These are phyloP conservation scores for Gossypium sturtianum DNA, from an alignment of 345 rosid species.

Conservation along the genomic window DNA sequence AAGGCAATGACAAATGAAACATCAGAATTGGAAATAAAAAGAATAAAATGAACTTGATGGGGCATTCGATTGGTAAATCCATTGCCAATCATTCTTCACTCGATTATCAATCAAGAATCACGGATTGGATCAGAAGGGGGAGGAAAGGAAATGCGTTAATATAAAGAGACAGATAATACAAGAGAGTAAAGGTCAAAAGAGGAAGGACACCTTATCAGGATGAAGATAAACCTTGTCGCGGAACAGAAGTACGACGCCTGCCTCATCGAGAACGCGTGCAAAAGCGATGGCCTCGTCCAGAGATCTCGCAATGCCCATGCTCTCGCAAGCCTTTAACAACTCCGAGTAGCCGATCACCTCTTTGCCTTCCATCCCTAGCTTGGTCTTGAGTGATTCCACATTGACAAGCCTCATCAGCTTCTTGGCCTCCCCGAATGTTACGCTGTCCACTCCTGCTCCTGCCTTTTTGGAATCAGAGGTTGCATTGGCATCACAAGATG, in stretches of 20 bases:
- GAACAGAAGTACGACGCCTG: conserved; percentile 78
- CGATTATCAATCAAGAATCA: neutral
- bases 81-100: neutral
- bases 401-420: conserved; percentile 82
- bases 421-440: conserved; percentile 59
- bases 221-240: conserved; percentile 84
- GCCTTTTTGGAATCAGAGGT: neutral
- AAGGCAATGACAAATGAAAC: neutral
- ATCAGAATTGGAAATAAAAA: neutral
- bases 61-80: neutral
- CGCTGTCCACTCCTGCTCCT: conserved; percentile 15
- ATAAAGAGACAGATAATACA: neutral
- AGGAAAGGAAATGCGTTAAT: neutral
- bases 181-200: neutral
- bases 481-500: neutral
- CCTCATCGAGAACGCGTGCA: conserved; percentile 78
- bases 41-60: neutral
- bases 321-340: conserved; percentile 54
- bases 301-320: conserved; percentile 69
- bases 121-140: neutral
- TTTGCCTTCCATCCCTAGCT: conserved; percentile 58
- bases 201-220: conserved; percentile 65
- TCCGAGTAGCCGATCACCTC: conserved; percentile 58
- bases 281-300: conserved; percentile 67
- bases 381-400: conserved; percentile 64